Percentiles rank a stretch among this genome's conserved stretches.
Evolutionary conservation across 768 basidiomycete genomes (phyloP).

Genomic region (Mycena maculata): DNA sequence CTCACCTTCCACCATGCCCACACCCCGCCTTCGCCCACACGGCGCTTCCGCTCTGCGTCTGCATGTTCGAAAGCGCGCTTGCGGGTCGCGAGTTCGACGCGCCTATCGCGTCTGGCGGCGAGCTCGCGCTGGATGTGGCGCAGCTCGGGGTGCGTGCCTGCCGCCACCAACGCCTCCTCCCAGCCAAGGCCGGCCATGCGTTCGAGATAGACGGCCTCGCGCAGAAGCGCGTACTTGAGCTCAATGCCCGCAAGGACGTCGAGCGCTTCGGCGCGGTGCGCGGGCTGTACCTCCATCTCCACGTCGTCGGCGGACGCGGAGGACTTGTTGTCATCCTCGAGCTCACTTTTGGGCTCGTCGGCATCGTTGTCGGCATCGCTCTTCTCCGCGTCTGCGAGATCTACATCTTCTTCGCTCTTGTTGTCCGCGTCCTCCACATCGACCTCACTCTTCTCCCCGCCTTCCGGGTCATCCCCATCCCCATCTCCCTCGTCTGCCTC

Average conservation of each 20-base stretch:
- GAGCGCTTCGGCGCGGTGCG: conserved; percentile 87
- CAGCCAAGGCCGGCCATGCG: conserved; percentile 91
- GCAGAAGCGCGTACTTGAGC: conserved; percentile 87
- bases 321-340: conserved; percentile 43
- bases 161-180: conserved; percentile 85
- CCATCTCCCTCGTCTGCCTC: conserved; percentile 32
- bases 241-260: conserved; percentile 91
- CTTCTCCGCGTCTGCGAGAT: conserved; percentile 38
- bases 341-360: conserved; percentile 44
- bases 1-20: conserved; percentile 95
- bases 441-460: conserved; percentile 37
- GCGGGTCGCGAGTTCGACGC: conserved; percentile 82
- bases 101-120: conserved; percentile 80
- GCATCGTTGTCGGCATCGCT: conserved; percentile 38
- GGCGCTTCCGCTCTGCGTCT: conserved; percentile 60
- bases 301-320: conserved; percentile 60
- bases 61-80: conserved; percentile 74
- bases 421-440: conserved; percentile 37
- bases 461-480: conserved; percentile 34
- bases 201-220: conserved; percentile 92
- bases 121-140: conserved; percentile 85
- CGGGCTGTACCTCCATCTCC: conserved; percentile 81
- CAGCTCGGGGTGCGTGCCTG: conserved; percentile 88
- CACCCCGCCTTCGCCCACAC: conserved; percentile 77
- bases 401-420: conserved; percentile 38